These are phyloP conservation scores for Phylloporus arenicola DNA, from an alignment of 768 basidiomycete species.

Conservation along the genomic window DNA sequence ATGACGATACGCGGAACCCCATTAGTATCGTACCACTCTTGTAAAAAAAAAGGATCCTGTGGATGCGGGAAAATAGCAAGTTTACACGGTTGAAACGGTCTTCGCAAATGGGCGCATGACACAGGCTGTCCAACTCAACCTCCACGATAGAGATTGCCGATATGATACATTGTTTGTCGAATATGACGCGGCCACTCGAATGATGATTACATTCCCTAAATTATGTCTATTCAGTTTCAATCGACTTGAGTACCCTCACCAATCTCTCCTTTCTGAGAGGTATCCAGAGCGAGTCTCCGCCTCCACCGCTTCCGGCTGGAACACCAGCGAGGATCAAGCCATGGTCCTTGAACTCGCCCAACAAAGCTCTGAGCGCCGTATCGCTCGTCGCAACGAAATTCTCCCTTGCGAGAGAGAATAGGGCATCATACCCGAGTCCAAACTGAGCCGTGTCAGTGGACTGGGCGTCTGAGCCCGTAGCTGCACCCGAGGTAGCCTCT, in stretches of 20 bases:
- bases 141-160: background rate
- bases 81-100: background rate
- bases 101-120: background rate
- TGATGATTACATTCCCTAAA: background rate
- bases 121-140: background rate
- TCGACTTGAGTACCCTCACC: conserved; percentile 37
- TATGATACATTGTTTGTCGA: background rate
- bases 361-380: conserved; percentile 69
- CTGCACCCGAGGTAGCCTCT: conserved; percentile 16
- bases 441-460: conserved; percentile 36
- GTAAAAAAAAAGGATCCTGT: background rate
- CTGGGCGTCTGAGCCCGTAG: conserved; percentile 2
- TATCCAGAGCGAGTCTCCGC: conserved; percentile 74
- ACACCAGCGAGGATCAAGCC: conserved; percentile 57
- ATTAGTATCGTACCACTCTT: background rate
- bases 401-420: conserved; percentile 72
- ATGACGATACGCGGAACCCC: background rate
- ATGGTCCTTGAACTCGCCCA: conserved; percentile 92
- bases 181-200: conserved; percentile 1
- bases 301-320: conserved; percentile 39
- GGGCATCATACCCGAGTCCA: conserved; percentile 57
- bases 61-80: background rate
- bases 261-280: conserved; percentile 77
- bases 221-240: conserved; percentile 19
- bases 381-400: conserved; percentile 89